Percentiles rank a stretch among this genome's conserved stretches.
These are phyloP conservation scores for Plasmopara muralis DNA, from an alignment of 352 stramenopile genomes.

Conservation along the genomic window DNA sequence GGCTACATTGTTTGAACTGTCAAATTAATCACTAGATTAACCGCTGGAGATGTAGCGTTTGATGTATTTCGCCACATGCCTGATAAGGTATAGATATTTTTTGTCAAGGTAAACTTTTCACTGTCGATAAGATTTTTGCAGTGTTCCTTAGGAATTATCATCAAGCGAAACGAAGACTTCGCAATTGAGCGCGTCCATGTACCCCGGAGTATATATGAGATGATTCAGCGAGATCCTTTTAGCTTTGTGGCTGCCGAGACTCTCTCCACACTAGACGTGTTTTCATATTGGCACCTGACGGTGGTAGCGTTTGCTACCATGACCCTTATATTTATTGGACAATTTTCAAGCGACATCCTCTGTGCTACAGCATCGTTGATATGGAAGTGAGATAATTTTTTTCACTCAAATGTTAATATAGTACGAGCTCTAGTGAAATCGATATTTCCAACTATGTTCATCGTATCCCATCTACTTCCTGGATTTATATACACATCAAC, in stretches of 20 bases:
- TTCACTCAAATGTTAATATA: too few species aligned
- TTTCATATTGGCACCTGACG: constrained; percentile 73
- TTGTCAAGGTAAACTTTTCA: background rate
- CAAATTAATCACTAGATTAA: constrained; percentile 30
- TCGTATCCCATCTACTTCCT: too few species aligned
- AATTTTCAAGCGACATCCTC: constrained; percentile 69
- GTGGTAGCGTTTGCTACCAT: constrained; percentile 72
- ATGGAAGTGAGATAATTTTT: constrained; percentile 23
- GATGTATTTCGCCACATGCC: constrained; percentile 84
- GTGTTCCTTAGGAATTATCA: constrained; percentile 49
- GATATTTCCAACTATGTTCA: too few species aligned
- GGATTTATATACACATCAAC: too few species aligned
- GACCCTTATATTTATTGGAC: constrained; percentile 80
- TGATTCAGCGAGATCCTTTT: constrained; percentile 80
- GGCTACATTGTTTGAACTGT: background rate
- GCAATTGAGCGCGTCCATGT: constrained; percentile 57
- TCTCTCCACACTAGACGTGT: constrained; percentile 74
- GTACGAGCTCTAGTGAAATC: too few species aligned
- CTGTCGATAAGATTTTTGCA: background rate
- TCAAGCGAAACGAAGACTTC: constrained; percentile 48
- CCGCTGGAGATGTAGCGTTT: constrained; percentile 53
- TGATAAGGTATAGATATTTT: constrained; percentile 49
- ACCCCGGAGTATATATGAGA: constrained; percentile 60
- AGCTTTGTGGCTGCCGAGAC: constrained; percentile 84
- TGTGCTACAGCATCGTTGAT: constrained; percentile 58